Percentiles rank a stretch among this genome's conserved stretches.
These are phyloP conservation scores for Cyamopsis tetragonoloba DNA, from an alignment of 306 rosid species.

Conservation along the genomic window DNA sequence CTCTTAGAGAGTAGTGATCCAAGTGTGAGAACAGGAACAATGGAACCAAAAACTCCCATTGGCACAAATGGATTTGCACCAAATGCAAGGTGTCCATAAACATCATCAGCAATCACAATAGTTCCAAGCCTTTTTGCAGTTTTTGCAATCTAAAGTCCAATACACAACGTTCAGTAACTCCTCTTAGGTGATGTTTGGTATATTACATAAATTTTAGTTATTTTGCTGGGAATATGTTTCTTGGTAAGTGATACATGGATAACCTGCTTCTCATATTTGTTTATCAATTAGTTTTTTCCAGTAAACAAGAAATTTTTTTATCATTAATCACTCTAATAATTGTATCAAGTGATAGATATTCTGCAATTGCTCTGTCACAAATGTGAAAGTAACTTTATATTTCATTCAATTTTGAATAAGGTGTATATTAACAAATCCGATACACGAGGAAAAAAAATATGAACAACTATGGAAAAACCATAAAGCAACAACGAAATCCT, in stretches of 20 bases:
- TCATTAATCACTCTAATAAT: no score
- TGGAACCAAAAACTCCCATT: slow-evolving; percentile 88
- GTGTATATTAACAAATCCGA: slow-evolving; percentile 24
- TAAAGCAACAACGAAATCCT: not conserved
- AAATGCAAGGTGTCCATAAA: slow-evolving; percentile 93
- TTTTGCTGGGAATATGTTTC: no score
- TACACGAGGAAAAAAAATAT: not conserved
- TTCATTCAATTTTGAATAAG: no score
- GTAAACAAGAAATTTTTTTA: no score
- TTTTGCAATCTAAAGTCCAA: slow-evolving; percentile 65
- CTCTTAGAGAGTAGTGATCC: slow-evolving; percentile 94
- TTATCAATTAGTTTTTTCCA: no score
- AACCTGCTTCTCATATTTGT: no score
- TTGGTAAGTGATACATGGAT: slow-evolving; percentile 87
- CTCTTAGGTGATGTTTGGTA: no score
- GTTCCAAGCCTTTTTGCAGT: slow-evolving; percentile 56
- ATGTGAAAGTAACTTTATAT: no score
- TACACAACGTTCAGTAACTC: not conserved
- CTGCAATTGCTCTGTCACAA: slow-evolving; percentile 68
- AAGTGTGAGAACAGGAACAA: slow-evolving; percentile 83
- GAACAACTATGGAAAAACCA: not conserved
- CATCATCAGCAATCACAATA: slow-evolving; percentile 89
- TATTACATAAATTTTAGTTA: no score
- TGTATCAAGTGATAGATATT: slow-evolving; percentile 80
- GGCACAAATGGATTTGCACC: slow-evolving; percentile 81